These are phyloP conservation scores for Claviceps maximensis DNA, from an alignment of 2,329 filamentous ascomycete species.

Conservation along the genomic window DNA sequence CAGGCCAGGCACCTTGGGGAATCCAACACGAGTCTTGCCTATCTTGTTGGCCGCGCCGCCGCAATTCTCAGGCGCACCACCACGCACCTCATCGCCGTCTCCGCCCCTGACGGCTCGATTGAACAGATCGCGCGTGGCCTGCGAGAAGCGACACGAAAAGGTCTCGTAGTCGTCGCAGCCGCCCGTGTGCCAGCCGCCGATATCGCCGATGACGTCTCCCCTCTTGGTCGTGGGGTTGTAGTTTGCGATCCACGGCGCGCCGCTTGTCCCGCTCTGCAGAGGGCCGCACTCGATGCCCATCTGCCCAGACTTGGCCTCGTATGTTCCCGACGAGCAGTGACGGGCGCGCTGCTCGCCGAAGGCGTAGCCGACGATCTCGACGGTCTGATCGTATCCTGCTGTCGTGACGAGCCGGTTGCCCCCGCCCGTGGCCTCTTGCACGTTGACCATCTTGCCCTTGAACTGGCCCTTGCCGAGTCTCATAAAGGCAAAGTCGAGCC, in stretches of 20 bases:
- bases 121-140: slow-evolving; percentile 1
- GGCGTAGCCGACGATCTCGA: slow-evolving; percentile 7
- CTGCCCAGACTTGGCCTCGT: slow-evolving; percentile 6
- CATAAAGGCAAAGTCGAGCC: slow-evolving; percentile 7
- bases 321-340: slow-evolving; percentile 5
- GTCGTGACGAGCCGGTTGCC: slow-evolving; percentile 6
- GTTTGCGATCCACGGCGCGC: slow-evolving; percentile 6
- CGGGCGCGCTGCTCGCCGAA: slow-evolving; percentile 4
- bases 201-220: slow-evolving; percentile 6
- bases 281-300: slow-evolving; percentile 7
- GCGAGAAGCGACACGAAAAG: slow-evolving; percentile 4
- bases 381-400: slow-evolving; percentile 3
- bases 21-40: not conserved
- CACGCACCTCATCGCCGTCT: not conserved
- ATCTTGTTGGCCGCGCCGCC: not conserved
- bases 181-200: slow-evolving; percentile 8
- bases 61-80: slow-evolving; percentile 5
- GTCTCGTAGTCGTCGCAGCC: slow-evolving; percentile 8
- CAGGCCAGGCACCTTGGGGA: not conserved
- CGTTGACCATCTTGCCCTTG: slow-evolving; percentile 4
- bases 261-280: slow-evolving; percentile 7
- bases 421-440: slow-evolving; percentile 6
- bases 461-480: slow-evolving; percentile 6
- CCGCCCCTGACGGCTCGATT: not conserved
- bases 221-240: slow-evolving; percentile 3